Percentiles rank a stretch among this genome's conserved stretches.
Conservation (phyloP, 1,284 basidiomycete genomes). For the Moesziomyces antarcticus region DNA sequence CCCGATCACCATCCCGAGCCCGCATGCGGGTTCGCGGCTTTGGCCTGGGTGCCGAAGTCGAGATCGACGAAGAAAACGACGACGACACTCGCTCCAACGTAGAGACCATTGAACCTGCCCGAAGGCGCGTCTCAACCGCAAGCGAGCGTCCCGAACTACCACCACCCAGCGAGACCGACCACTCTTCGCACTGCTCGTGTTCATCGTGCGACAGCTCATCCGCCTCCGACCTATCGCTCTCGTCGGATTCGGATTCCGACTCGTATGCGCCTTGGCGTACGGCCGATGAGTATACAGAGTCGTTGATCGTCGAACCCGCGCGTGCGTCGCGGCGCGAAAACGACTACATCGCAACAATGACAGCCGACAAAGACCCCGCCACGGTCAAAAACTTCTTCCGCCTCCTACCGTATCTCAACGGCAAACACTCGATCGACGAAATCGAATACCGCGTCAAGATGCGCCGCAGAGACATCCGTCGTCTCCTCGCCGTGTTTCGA, state of each 20-base stretch:
- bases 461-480: conserved; percentile 48
- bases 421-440: conserved; percentile 65
- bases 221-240: conserved; percentile 22
- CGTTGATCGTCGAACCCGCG: conserved; percentile 83
- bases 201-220: conserved; percentile 13
- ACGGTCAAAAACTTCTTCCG: conserved; percentile 48
- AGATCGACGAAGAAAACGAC: conserved; percentile 47
- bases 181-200: conserved; percentile 6
- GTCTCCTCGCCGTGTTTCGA: conserved; percentile 50
- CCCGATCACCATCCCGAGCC: conserved; percentile 32
- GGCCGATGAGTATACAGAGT: conserved; percentile 11
- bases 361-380: conserved; percentile 75
- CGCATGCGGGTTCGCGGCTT: conserved; percentile 46
- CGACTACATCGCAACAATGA: conserved; percentile 84
- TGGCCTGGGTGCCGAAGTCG: conserved; percentile 53
- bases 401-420: conserved; percentile 64
- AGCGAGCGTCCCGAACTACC: conserved; percentile 43
- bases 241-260: conserved; percentile 13
- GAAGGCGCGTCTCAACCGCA: conserved; percentile 31
- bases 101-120: too few species aligned
- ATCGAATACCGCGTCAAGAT: conserved; percentile 54
- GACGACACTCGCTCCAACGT: conserved; percentile 2
- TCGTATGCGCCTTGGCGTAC: neutral
- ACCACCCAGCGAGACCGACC: conserved; percentile 26
- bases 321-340: conserved; percentile 80